Evolutionary conservation across 805 yeast species (phyloP), one percentile per base, ranked within the genome.

Genomic region (Cyberlindnera petersonii): DNA sequence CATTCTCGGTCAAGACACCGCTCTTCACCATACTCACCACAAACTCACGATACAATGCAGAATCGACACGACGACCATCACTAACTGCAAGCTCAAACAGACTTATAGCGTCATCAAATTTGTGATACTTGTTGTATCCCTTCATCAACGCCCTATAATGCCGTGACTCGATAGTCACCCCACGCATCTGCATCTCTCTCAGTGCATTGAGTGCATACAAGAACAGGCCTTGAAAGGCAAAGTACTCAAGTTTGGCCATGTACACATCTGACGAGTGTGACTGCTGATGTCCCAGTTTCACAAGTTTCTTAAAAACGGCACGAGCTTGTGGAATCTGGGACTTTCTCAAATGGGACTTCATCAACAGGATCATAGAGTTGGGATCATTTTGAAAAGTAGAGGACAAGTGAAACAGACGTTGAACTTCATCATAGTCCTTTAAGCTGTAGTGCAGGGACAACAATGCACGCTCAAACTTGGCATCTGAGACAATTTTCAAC

Each of bases 101-200:
- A 4, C 43, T 32, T 10, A 62, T 34, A 0, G 64, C 50, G 9
- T 56, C 60, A 4, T 56, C 55, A 26, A 53, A 55, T 28, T 53
- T 47, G 6, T 56, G 48, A 17, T 42, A 41, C 13, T 37, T 43
- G 38, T 59, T 59, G 36, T 55, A 63, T 0, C 50, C 59, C 5
- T 42, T 42, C 63, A 66, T 60, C 20, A 66, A 33, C 1, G 46
- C 42, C 19, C 55, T 57, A 40, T 60, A 64, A 41, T 62, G 66
- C 2, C 46, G 26, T 3, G 56, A 39, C 1, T 45, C 49, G 7
- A 49, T 47, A 21, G 33, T 37, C 10, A 52, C 17, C 1, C 39
- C 41, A 1, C 40, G 44, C 4, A 49, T 47, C 5, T 61, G 57
- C 53, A 63, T 57, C 17, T 43, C 44, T 22, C 50, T 55, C 15